These are phyloP conservation scores for Phyllosticta citriasiana DNA, from an alignment of 2,329 filamentous ascomycete species.

Conservation along the genomic window DNA sequence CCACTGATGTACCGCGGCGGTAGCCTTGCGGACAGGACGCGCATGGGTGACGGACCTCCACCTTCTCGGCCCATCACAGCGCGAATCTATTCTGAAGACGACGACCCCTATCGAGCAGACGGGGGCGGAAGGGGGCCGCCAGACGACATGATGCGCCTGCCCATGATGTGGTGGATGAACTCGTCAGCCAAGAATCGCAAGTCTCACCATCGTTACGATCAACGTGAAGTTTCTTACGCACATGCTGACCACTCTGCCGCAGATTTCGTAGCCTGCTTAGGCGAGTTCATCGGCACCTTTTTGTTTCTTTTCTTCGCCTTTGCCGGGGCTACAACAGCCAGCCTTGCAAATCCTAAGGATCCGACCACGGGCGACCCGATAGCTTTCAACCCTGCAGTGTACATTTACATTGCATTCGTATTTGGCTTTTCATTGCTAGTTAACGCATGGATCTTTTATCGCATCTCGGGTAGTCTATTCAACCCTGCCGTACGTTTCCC, in stretches of 20 bases:
- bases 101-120: background rate
- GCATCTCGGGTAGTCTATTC: conserved; percentile 29
- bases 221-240: too few species aligned
- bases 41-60: background rate
- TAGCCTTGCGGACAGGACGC: background rate
- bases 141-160: conserved; percentile 17
- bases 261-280: conserved; percentile 25
- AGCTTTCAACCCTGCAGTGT: conserved; percentile 15
- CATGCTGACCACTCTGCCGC: background rate
- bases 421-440: conserved; percentile 31
- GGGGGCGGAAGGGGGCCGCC: background rate
- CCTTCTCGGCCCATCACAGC: background rate
- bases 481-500: conserved; percentile 28
- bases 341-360: conserved; percentile 19
- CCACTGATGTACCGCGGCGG: background rate
- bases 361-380: conserved; percentile 15
- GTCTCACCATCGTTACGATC: background rate
- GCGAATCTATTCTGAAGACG: conserved; percentile 1
- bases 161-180: conserved; percentile 28
- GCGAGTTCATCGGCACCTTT: conserved; percentile 31
- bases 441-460: conserved; percentile 32
- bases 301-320: conserved; percentile 33
- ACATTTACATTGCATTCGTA: conserved; percentile 27
- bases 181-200: conserved; percentile 26
- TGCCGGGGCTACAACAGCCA: conserved; percentile 28